These are phyloP conservation scores for Pulicaria dysenterica DNA, from an alignment of 129 eudicot genomes.

Conservation along the genomic window DNA sequence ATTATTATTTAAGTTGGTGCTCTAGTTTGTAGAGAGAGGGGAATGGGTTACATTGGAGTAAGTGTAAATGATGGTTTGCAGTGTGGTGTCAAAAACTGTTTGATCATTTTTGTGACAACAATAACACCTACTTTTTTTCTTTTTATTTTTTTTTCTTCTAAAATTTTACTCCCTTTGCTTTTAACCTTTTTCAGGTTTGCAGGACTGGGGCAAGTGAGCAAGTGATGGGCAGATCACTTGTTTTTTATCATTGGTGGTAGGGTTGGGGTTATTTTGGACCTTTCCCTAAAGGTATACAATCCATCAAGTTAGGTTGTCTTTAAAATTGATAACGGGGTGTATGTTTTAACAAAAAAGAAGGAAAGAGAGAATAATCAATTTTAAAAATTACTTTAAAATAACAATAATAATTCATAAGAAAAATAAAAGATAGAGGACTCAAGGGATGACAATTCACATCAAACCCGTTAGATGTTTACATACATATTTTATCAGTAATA, in stretches of 20 bases:
- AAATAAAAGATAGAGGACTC: too few relatives aligned
- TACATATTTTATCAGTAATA: too few relatives aligned
- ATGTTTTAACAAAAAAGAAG: too few relatives aligned
- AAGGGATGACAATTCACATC: too few relatives aligned
- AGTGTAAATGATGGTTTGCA: constrained; percentile 46
- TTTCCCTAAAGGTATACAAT: neutral
- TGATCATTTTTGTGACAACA: constrained; percentile 48
- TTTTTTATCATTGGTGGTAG: constrained; percentile 29
- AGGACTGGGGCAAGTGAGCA: constrained; percentile 39
- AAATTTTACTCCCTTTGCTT: constrained; percentile 19
- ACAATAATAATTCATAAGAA: too few relatives aligned
- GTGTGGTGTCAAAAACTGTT: constrained; percentile 46
- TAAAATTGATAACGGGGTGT: too few relatives aligned
- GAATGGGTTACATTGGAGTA: constrained; percentile 36
- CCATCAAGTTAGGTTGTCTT: neutral
- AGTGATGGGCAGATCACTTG: constrained; percentile 25
- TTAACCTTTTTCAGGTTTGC: constrained; percentile 41
- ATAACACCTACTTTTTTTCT: constrained; percentile 33
- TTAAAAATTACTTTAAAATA: too few relatives aligned
- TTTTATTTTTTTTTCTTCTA: neutral
- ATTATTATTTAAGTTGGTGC: neutral
- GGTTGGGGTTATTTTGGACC: constrained; percentile 22
- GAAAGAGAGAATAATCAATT: too few relatives aligned
- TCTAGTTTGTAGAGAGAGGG: neutral
- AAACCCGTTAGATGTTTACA: too few relatives aligned